A percentile compares a stretch with the other conserved stretches of the same genome.
These are phyloP conservation scores for Rasamsonia emersonii DNA, from an alignment of 2,329 filamentous ascomycete species.

Conservation along the genomic window DNA sequence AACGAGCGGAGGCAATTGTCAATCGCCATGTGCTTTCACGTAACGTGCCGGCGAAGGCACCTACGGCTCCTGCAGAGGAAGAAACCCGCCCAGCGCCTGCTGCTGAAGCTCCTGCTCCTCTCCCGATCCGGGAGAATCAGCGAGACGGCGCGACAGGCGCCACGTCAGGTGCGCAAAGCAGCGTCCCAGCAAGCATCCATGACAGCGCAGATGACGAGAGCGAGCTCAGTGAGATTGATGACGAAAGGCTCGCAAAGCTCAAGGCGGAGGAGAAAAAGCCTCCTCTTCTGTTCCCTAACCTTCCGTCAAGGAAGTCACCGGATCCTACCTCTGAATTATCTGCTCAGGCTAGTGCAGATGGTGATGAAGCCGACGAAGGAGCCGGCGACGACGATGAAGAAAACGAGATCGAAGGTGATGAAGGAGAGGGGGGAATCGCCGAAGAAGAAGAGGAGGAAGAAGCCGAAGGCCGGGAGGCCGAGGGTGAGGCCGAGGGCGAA, in stretches of 20 bases:
- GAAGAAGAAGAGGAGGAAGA: slow-evolving; percentile 7
- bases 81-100: slow-evolving; percentile 16
- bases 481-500: slow-evolving; percentile 5
- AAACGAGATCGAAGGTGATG: slow-evolving; percentile 5
- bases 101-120: slow-evolving; percentile 12
- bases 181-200: slow-evolving; percentile 52
- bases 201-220: slow-evolving; percentile 62
- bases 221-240: slow-evolving; percentile 55
- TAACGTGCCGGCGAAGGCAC: slow-evolving; percentile 15
- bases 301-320: slow-evolving; percentile 14
- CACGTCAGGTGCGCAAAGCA: slow-evolving; percentile 36
- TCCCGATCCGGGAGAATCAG: slow-evolving; percentile 6
- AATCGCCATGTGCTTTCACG: slow-evolving; percentile 27
- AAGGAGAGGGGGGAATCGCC: slow-evolving; percentile 8
- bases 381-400: slow-evolving; percentile 12
- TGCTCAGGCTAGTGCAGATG: slow-evolving; percentile 12
- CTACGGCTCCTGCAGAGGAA: slow-evolving; percentile 16
- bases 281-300: slow-evolving; percentile 16
- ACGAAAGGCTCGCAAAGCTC: slow-evolving; percentile 23
- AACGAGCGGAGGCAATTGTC: slow-evolving; percentile 50
- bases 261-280: slow-evolving; percentile 12
- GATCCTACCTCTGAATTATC: slow-evolving; percentile 20
- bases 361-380: slow-evolving; percentile 12
- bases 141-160: slow-evolving; percentile 20
- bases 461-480: slow-evolving; percentile 6